Evolutionary conservation across 1,284 basidiomycete species (phyloP).

Genomic region (Apiotrichum veenhuisii): DNA sequence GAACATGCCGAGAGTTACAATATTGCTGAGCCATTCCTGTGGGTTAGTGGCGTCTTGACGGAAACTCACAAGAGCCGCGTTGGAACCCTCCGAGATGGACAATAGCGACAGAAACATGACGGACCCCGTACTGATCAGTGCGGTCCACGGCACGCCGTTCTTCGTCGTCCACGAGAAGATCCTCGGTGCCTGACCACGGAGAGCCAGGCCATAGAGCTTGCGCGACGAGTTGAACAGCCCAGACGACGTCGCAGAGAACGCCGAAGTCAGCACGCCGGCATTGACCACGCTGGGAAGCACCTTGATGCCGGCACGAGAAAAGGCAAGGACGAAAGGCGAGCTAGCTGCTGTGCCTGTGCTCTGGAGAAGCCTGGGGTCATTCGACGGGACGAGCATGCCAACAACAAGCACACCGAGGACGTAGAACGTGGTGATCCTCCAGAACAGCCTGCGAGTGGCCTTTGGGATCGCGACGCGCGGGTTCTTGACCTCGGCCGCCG

Average conservation of each 20-base stretch:
- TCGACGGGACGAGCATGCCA: too few relatives aligned
- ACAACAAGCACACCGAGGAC: slow-evolving; percentile 33
- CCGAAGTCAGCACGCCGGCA: slow-evolving; percentile 39
- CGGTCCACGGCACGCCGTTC: neutral
- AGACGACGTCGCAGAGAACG: slow-evolving; percentile 43
- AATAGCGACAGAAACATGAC: too few relatives aligned
- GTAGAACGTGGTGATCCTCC: slow-evolving; percentile 57
- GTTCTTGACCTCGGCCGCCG: slow-evolving; percentile 17
- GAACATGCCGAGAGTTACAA: too few relatives aligned
- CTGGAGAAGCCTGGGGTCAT: too few relatives aligned
- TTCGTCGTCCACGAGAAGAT: slow-evolving; percentile 19
- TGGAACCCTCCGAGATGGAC: too few relatives aligned
- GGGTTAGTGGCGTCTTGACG: too few relatives aligned
- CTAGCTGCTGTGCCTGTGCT: too few relatives aligned
- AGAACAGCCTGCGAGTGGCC: slow-evolving; percentile 20
- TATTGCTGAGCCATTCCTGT: too few relatives aligned
- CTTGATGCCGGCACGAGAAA: slow-evolving; percentile 43
- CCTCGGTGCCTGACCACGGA: slow-evolving; percentile 28
- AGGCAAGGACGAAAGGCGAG: slow-evolving; percentile 37
- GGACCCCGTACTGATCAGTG: too few relatives aligned
- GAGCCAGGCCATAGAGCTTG: slow-evolving; percentile 30
- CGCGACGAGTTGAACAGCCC: slow-evolving; percentile 33
- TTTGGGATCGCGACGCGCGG: slow-evolving; percentile 11
- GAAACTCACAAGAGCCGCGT: too few relatives aligned
- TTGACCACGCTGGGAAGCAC: slow-evolving; percentile 45